A percentile compares a stretch with the other conserved stretches of the same genome.
Evolutionary conservation across 495 filamentous ascomycete species (phyloP).

Genomic region (Penicillium coffeae): DNA sequence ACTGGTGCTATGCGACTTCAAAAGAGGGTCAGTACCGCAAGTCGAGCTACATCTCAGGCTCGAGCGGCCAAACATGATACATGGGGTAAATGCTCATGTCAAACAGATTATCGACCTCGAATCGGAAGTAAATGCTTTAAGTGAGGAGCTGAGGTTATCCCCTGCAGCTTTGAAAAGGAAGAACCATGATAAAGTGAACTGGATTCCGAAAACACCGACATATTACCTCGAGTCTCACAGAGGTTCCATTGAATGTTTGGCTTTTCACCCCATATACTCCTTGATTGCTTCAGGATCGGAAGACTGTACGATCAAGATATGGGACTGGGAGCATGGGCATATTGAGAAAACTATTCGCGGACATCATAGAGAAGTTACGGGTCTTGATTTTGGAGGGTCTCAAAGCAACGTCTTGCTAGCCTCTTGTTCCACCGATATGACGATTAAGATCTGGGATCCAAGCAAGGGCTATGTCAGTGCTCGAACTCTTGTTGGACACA

Average conservation of each 20-base stretch:
- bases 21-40: not conserved
- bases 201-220: constrained; percentile 1
- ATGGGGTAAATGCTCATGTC: not conserved
- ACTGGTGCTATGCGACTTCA: not conserved
- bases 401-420: constrained; percentile 79
- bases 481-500: constrained; percentile 80
- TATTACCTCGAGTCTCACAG: constrained; percentile 5
- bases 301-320: constrained; percentile 89
- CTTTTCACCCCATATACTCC: constrained; percentile 88
- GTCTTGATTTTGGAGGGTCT: constrained; percentile 85
- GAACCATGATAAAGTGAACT: not conserved
- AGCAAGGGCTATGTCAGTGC: constrained; percentile 90
- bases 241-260: constrained; percentile 65
- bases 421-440: constrained; percentile 81
- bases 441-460: constrained; percentile 94
- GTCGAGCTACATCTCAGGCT: not conserved
- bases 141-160: not conserved
- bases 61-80: too few relatives aligned
- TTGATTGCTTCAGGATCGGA: constrained; percentile 89
- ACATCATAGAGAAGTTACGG: constrained; percentile 80
- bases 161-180: not conserved
- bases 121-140: not conserved
- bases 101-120: constrained; percentile 6
- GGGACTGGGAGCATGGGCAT: constrained; percentile 95
- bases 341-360: constrained; percentile 86